These are phyloP conservation scores for Phlebopus sp. DNA, from an alignment of 1,284 basidiomycete species.

Conservation along the genomic window DNA sequence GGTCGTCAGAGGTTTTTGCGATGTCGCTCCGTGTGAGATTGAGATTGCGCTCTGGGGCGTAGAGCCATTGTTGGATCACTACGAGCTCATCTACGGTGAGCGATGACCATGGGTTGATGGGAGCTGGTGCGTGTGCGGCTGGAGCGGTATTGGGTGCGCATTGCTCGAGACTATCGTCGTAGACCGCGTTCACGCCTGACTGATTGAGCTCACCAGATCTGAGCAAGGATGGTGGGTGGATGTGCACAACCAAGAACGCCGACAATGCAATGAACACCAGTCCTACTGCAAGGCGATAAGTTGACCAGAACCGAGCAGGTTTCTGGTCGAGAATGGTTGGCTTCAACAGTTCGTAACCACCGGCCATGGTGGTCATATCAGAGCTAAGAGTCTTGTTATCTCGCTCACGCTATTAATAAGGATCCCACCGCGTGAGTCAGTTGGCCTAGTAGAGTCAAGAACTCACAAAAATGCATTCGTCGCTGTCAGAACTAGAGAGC, in stretches of 20 bases:
- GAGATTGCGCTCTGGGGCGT: conserved; percentile 38
- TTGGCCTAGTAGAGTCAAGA: no score
- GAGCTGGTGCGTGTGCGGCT: conserved; percentile 39
- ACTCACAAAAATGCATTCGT: no score
- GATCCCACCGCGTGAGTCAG: no score
- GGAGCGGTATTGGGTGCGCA: conserved; percentile 36
- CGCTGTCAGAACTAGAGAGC: no score
- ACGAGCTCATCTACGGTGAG: conserved; percentile 44
- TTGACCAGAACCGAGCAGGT: conserved; percentile 3
- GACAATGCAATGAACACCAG: conserved; percentile 14
- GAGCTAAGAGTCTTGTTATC: not conserved
- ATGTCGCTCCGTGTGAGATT: conserved; percentile 44
- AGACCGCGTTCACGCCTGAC: not conserved
- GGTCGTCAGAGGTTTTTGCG: conserved; percentile 43
- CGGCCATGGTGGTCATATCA: conserved; percentile 16
- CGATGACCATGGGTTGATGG: conserved; percentile 47
- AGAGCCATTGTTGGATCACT: conserved; percentile 46
- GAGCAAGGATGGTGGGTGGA: not conserved
- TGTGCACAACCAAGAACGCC: conserved; percentile 13
- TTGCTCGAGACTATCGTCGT: conserved; percentile 21
- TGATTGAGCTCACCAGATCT: not conserved
- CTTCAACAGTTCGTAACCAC: conserved; percentile 21
- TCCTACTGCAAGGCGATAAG: conserved; percentile 12
- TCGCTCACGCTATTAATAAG: not conserved
- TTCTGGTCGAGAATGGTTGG: not conserved